A percentile compares a stretch with the other conserved stretches of the same genome.
phyloP scores from a whole-genome alignment of 768 basidiomycete species.

The Tylopilus subfusipes region DNA sequence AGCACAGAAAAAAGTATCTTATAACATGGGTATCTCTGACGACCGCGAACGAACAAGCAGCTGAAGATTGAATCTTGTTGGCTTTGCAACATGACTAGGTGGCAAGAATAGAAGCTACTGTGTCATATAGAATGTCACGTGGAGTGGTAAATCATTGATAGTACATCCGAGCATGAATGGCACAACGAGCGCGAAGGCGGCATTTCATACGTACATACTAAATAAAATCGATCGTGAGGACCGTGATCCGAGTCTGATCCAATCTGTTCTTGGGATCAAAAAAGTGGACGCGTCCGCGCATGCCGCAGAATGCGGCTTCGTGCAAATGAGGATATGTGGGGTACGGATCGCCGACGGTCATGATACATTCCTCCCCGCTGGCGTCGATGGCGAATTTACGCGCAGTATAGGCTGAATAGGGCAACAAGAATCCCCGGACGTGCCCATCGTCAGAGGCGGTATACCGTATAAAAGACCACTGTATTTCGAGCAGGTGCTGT shows the following conservation, averaged over 20 bases:
- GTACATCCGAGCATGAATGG: too few species aligned
- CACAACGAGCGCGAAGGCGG: too few species aligned
- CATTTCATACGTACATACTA: too few species aligned
- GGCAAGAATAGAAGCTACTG: too few species aligned
- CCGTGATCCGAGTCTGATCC: too few species aligned
- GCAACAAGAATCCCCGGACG: background rate
- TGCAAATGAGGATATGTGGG: background rate
- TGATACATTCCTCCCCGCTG: background rate
- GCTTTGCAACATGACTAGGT: too few species aligned
- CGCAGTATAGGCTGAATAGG: background rate
- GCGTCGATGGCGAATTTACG: background rate
- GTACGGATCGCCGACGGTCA: background rate
- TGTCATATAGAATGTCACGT: too few species aligned
- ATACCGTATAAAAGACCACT: background rate
- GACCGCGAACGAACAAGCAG: too few species aligned
- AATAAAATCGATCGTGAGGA: too few species aligned
- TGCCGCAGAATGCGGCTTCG: background rate
- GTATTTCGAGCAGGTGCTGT: background rate
- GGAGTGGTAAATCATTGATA: too few species aligned
- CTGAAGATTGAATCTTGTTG: too few species aligned
- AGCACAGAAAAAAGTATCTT: slow-evolving; percentile 9
- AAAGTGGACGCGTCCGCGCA: background rate
- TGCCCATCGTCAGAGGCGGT: background rate
- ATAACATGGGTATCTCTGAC: background rate
- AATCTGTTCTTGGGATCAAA: too few species aligned